Percentiles rank a stretch among this genome's conserved stretches.
phyloP scores from a whole-genome alignment of 129 eudicot genomes.

The Helianthus tuberosus region DNA sequence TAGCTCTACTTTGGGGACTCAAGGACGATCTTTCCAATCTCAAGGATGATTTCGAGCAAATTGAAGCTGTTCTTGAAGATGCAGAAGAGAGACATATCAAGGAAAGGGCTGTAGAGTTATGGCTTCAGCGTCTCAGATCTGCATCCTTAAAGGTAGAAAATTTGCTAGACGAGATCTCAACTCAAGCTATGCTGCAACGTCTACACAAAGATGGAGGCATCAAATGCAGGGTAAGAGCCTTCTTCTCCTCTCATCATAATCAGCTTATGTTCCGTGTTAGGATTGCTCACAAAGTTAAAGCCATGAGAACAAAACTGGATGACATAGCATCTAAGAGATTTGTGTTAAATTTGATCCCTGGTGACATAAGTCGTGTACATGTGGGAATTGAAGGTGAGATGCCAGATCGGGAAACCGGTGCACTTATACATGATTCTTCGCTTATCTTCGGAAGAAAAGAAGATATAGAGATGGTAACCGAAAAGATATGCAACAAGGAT shows the following conservation, averaged over 20 bases:
- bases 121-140: too few species aligned
- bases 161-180: not conserved
- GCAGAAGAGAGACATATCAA: too few species aligned
- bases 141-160: slow-evolving; percentile 5
- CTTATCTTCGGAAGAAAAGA: not conserved
- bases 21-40: too few species aligned
- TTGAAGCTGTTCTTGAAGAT: too few species aligned
- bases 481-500: not conserved
- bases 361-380: too few species aligned
- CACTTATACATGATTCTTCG: not conserved
- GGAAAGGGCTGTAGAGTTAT: too few species aligned
- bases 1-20: too few species aligned
- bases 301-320: not conserved
- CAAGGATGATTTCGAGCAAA: too few species aligned
- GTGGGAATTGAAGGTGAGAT: too few species aligned
- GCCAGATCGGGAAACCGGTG: not conserved
- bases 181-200: not conserved
- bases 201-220: not conserved
- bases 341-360: not conserved
- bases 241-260: too few species aligned
- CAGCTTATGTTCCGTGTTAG: too few species aligned
- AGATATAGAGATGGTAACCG: not conserved
- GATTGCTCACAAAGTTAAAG: too few species aligned
- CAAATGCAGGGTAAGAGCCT: not conserved
- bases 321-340: not conserved